These are phyloP conservation scores for Agaricus blazei DNA, from an alignment of 768 basidiomycete genomes.

Conservation along the genomic window DNA sequence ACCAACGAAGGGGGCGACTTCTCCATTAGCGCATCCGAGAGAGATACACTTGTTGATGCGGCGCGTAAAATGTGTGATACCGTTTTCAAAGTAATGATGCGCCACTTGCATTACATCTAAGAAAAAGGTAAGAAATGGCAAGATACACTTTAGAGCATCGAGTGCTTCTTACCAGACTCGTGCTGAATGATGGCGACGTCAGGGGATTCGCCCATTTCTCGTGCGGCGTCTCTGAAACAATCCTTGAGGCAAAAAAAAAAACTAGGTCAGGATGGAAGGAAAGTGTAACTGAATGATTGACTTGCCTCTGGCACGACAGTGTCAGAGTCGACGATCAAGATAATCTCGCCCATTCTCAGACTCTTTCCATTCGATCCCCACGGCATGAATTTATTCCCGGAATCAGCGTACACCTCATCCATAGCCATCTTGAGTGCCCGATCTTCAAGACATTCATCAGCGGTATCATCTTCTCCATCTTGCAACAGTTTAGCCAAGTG, in stretches of 20 bases:
- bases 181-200: conserved; percentile 89
- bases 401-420: conserved; percentile 66
- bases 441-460: conserved; percentile 59
- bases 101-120: conserved; percentile 85
- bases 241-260: conserved; percentile 32
- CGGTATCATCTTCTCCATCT: conserved; percentile 34
- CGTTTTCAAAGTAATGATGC: conserved; percentile 86
- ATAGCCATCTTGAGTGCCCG: conserved; percentile 67
- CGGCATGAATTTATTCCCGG: conserved; percentile 47
- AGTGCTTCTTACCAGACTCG: conserved; percentile 50
- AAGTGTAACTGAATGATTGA: too few relatives aligned
- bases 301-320: conserved; percentile 66
- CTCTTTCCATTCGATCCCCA: conserved; percentile 75
- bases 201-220: conserved; percentile 75
- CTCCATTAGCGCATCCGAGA: conserved; percentile 73
- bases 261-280: neutral
- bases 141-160: neutral
- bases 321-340: conserved; percentile 80
- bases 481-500: conserved; percentile 43
- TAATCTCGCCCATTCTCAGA: conserved; percentile 71
- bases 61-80: conserved; percentile 85
- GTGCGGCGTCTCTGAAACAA: conserved; percentile 85
- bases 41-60: conserved; percentile 82
- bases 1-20: conserved; percentile 80
- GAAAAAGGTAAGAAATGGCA: neutral